Evolutionary conservation across 257 asterid species (phyloP).

Genomic region (Nicotiana otophora): DNA sequence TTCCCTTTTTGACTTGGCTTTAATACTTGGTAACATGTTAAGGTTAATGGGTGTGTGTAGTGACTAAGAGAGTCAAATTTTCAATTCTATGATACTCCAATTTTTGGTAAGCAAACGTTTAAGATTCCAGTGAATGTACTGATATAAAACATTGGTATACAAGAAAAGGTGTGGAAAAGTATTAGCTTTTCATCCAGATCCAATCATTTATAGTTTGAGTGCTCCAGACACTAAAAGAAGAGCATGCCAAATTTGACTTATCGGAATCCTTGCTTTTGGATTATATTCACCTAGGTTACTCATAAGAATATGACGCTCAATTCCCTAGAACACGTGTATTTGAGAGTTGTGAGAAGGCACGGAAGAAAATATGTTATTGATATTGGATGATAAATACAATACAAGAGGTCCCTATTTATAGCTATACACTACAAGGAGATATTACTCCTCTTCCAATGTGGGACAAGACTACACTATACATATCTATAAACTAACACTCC

Average conservation of each 20-base stretch:
- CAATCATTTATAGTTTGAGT: background rate
- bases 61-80: background rate
- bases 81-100: background rate
- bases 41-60: background rate
- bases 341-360: no score
- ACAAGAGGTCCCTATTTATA: no score
- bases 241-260: background rate
- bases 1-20: conserved; percentile 5
- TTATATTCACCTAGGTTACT: background rate
- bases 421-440: no score
- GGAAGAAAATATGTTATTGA: no score
- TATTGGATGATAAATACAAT: no score
- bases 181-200: background rate
- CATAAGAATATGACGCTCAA: background rate
- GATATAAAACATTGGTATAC: background rate
- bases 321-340: background rate
- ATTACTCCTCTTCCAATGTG: no score
- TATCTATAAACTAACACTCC: no score
- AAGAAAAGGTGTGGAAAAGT: background rate
- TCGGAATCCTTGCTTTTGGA: background rate
- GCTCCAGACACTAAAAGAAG: background rate
- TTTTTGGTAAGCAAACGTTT: background rate
- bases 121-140: background rate
- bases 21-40: background rate
- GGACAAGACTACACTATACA: no score